Base-by-base conservation (phyloP, 2,329 filamentous ascomycete genomes). In the Penicillium expansum region DNA sequence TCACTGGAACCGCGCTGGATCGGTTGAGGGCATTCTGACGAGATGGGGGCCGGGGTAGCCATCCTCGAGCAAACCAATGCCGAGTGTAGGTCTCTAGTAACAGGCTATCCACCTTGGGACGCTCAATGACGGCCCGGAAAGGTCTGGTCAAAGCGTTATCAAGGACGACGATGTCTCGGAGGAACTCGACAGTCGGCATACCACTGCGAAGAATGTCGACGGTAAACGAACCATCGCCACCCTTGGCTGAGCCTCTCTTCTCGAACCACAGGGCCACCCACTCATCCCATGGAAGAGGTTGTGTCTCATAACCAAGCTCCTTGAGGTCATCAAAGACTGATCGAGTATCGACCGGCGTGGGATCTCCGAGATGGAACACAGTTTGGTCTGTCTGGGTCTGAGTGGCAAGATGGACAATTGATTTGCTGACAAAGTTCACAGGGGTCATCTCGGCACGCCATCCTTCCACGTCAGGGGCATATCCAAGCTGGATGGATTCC, bases 381-480 rank as follows among this genome's bases (percentile, higher is more conserved):
- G 80, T 80, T 66, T 90, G 87, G 10, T 85, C 79, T 1, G 80
- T 79, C 35, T 86, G 79, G 0, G 77, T 82, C 57, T 90, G 81
- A 62, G 87, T 85, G 39, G 86, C 82, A 20, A 92, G 81, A 18
- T 88, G 84, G 24, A 89, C 77, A 62, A 93, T 90, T 4, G 88
- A 85, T 61, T 85, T 86, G 74, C 86, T 89, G 57, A 92, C 88
- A 66, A 90, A 92, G 72, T 93, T 89, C 14, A 91, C 90, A 0
- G 90, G 89, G 0, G 90, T 92, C 89, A 92, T 92, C 75, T 93
- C 90, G 1, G 88, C 83, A 48, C 86, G 84, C 90, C 90, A 93
- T 41, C 86, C 86, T 48, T 87, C 81, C 4, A 92, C 85, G 52
- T 89, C 81, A 0, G 90, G 89, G 1, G 83, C 83, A 62, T 83